Conservation (phyloP, 208 protist species). For the Crithidia acanthocephali region DNA sequence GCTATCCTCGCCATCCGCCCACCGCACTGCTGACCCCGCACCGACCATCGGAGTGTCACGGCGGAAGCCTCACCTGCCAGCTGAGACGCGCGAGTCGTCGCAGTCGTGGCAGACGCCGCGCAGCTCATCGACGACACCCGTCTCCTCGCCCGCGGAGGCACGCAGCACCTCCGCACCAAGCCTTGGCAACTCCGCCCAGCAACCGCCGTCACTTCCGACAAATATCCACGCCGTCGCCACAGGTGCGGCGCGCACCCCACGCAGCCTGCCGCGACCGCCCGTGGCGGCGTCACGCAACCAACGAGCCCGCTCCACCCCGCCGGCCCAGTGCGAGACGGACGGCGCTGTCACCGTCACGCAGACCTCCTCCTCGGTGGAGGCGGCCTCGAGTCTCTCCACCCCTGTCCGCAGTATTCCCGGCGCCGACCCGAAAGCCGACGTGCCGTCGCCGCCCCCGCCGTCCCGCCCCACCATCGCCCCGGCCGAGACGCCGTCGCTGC, state of each 20-base stretch:
- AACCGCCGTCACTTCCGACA: neutral
- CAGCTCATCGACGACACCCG: neutral
- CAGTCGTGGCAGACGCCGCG: slow-evolving; percentile 1
- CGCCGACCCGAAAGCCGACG: neutral
- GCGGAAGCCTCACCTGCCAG: neutral
- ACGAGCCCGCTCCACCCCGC: neutral
- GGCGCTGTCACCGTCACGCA: neutral
- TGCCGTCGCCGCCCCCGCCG: slow-evolving; percentile 8
- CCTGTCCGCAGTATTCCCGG: neutral
- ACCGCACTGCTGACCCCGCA: neutral
- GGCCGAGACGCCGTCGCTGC: neutral
- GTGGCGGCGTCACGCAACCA: neutral
- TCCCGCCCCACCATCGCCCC: slow-evolving; percentile 1
- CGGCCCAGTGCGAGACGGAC: neutral
- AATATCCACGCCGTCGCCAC: neutral
- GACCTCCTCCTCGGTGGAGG: neutral
- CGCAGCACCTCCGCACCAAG: neutral
- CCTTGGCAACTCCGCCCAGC: neutral
- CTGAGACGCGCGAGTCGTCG: neutral
- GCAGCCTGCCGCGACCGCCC: slow-evolving; percentile 4
- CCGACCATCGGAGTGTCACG: slow-evolving; percentile 4
- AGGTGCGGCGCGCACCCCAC: neutral
- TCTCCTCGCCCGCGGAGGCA: neutral
- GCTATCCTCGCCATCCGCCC: neutral
- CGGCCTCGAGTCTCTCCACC: neutral